Conservation (phyloP, 1,139 yeast genomes). For the Petasospora fabianii region DNA sequence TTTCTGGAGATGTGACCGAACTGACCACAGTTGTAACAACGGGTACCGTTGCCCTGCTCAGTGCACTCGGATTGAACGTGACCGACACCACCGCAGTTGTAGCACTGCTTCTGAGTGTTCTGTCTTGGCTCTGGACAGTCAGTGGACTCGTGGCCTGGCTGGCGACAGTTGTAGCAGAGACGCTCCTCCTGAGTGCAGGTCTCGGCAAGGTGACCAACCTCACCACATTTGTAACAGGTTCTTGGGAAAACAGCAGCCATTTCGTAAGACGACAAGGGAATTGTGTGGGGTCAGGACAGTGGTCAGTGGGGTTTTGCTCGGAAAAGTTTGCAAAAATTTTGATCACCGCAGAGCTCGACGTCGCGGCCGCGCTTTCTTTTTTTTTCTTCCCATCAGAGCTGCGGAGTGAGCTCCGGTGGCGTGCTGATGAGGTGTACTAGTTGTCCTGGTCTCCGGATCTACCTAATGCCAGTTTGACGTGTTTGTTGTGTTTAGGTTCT, state of each 20-base stretch:
- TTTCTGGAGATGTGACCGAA: slow-evolving; percentile 81
- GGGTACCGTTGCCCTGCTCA: slow-evolving; percentile 39
- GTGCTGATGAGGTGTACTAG: too few species aligned
- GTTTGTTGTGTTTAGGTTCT: too few species aligned
- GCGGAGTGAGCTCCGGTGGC: not conserved
- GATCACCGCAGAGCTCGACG: not conserved
- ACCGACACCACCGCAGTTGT: slow-evolving; percentile 74
- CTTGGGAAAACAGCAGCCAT: slow-evolving; percentile 73
- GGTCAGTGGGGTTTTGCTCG: not conserved
- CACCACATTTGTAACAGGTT: slow-evolving; percentile 91
- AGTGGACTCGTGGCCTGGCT: slow-evolving; percentile 85
- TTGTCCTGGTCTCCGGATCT: too few species aligned
- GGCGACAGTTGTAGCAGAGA: slow-evolving; percentile 89
- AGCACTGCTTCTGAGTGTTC: slow-evolving; percentile 80
- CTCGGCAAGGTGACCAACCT: slow-evolving; percentile 88
- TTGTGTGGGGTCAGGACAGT: not conserved
- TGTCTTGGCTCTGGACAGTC: slow-evolving; percentile 88
- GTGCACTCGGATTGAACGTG: slow-evolving; percentile 73
- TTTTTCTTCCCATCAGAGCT: not conserved
- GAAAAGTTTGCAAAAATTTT: not conserved
- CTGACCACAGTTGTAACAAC: slow-evolving; percentile 85
- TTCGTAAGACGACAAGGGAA: slow-evolving; percentile 3
- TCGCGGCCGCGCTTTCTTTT: slow-evolving; percentile 2
- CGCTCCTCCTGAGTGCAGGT: slow-evolving; percentile 79
- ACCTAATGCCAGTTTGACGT: too few species aligned